phyloP scores from a whole-genome alignment of 2,329 filamentous ascomycete species.

The Claviceps monticola region DNA sequence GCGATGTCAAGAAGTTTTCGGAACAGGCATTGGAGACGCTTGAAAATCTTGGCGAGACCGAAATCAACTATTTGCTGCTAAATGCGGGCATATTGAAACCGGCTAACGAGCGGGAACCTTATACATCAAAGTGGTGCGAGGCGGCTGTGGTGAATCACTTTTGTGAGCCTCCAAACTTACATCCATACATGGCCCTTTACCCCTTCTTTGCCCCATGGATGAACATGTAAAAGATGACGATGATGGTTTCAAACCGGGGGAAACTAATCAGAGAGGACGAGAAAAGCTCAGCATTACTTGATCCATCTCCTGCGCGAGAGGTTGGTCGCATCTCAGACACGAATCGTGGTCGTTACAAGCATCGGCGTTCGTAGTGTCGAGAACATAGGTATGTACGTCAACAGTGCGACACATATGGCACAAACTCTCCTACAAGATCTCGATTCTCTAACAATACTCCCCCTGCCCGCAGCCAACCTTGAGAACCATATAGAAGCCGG shows the following conservation, averaged over 20 bases:
- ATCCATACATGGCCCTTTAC: too few relatives aligned
- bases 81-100: slow-evolving; percentile 31
- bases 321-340: slow-evolving; percentile 29
- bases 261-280: not conserved
- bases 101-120: slow-evolving; percentile 20
- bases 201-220: too few relatives aligned
- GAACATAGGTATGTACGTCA: slow-evolving; percentile 19
- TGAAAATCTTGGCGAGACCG: slow-evolving; percentile 21
- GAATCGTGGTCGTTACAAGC: slow-evolving; percentile 37
- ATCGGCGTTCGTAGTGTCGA: slow-evolving; percentile 29
- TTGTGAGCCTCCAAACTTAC: slow-evolving; percentile 19
- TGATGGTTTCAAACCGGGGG: too few relatives aligned
- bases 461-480: slow-evolving; percentile 16
- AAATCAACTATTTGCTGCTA: slow-evolving; percentile 34
- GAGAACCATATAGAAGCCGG: slow-evolving; percentile 25
- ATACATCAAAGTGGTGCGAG: slow-evolving; percentile 36
- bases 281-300: slow-evolving; percentile 38
- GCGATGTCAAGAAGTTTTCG: slow-evolving; percentile 32
- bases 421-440: too few relatives aligned
- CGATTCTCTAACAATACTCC: not conserved
- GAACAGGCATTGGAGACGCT: slow-evolving; percentile 23
- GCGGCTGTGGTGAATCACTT: slow-evolving; percentile 38
- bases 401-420: not conserved
- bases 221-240: too few relatives aligned
- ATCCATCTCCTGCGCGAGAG: slow-evolving; percentile 34